A percentile compares a stretch with the other conserved stretches of the same genome.
Conservation (phyloP, 345 rosid genomes). For the Euphorbia lathyris region DNA sequence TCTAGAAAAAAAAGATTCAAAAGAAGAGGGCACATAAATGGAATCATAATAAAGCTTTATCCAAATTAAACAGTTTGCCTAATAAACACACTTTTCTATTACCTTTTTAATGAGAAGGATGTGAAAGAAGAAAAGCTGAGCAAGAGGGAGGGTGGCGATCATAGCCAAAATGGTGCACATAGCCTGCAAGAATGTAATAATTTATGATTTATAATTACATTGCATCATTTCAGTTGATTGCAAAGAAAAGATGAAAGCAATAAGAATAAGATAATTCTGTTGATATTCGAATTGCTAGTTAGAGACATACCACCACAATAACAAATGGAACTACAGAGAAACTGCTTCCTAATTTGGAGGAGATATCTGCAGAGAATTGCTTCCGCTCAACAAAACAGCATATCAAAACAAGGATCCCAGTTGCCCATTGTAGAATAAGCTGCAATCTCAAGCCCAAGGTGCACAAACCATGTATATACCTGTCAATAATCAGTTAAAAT, state of each 20-base stretch:
- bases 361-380: conserved; percentile 57
- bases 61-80: background rate
- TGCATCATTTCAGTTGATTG: background rate
- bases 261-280: background rate
- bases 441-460: conserved; percentile 68
- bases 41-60: background rate
- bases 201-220: background rate
- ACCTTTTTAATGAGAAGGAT: conserved; percentile 93
- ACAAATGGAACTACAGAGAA: conserved; percentile 85
- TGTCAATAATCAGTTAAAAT: conserved; percentile 47
- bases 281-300: background rate
- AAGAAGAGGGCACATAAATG: background rate
- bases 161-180: conserved; percentile 85
- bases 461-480: conserved; percentile 46
- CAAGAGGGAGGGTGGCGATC: conserved; percentile 91
- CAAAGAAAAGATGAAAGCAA: background rate
- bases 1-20: background rate
- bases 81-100: conserved; percentile 5
- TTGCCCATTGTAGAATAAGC: conserved; percentile 94
- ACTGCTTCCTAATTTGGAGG: conserved; percentile 93
- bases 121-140: conserved; percentile 97
- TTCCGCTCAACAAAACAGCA: conserved; percentile 78
- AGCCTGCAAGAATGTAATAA: conserved; percentile 43
- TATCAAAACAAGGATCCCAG: conserved; percentile 77
- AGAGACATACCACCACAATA: conserved; percentile 61